phyloP scores from a whole-genome alignment of 2,329 filamentous ascomycete genomes.

The Aspergillaceae sp. region DNA sequence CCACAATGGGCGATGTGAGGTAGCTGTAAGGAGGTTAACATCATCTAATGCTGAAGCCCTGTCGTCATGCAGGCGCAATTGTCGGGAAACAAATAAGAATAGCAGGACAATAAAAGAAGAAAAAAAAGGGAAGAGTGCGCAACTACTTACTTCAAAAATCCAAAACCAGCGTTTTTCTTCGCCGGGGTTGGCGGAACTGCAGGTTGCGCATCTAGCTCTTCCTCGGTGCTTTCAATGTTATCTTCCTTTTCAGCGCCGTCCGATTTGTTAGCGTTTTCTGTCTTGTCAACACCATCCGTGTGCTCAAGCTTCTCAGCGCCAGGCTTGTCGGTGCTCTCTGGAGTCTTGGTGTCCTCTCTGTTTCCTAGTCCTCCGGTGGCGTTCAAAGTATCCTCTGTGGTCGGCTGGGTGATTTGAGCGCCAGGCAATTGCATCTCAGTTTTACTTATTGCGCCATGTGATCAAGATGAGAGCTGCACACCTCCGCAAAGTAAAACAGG shows the following conservation, averaged over 20 bases:
- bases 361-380: not conserved
- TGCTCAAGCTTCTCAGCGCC: not conserved
- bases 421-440: slow-evolving; percentile 7
- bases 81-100: too few relatives aligned
- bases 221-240: not conserved
- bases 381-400: too few relatives aligned
- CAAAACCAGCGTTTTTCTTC: slow-evolving; percentile 14
- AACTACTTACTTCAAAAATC: slow-evolving; percentile 23
- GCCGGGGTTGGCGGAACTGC: slow-evolving; percentile 8
- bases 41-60: too few relatives aligned
- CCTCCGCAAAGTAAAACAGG: too few relatives aligned
- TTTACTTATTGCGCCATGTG: too few relatives aligned
- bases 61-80: too few relatives aligned
- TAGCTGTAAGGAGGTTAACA: slow-evolving; percentile 32
- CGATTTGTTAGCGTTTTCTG: slow-evolving; percentile 10
- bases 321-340: not conserved
- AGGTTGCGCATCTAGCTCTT: slow-evolving; percentile 9
- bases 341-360: slow-evolving; percentile 2
- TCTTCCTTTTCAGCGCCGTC: slow-evolving; percentile 11
- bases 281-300: not conserved
- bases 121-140: not conserved
- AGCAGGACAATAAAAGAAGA: too few relatives aligned
- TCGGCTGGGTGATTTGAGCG: slow-evolving; percentile 3
- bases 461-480: too few relatives aligned
- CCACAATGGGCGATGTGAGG: slow-evolving; percentile 61